phyloP scores from a whole-genome alignment of 2,329 filamentous ascomycete genomes.

The Talaromyces funiculosus region DNA sequence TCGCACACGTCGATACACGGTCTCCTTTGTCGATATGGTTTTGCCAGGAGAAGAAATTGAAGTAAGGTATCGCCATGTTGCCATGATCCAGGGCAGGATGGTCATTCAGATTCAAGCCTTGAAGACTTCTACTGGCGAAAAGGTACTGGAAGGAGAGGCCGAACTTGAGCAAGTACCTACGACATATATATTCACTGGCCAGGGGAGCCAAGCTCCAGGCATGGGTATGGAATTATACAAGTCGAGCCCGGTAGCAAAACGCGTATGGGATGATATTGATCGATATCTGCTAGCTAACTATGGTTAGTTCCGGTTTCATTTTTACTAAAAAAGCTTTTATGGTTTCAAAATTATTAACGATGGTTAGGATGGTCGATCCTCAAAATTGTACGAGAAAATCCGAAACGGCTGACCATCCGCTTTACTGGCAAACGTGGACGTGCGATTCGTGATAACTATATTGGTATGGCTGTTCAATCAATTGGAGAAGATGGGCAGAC shows the following conservation, averaged over 20 bases:
- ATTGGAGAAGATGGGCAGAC: slow-evolving; percentile 68
- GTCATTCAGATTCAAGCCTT: slow-evolving; percentile 97
- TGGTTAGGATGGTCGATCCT: slow-evolving; percentile 70
- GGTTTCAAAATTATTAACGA: neutral
- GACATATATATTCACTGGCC: slow-evolving; percentile 95
- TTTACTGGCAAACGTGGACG: slow-evolving; percentile 95
- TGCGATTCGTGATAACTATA: slow-evolving; percentile 96
- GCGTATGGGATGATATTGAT: slow-evolving; percentile 96
- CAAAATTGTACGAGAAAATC: slow-evolving; percentile 98
- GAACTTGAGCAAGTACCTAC: slow-evolving; percentile 88
- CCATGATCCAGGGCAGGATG: slow-evolving; percentile 69
- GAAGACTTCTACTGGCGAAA: slow-evolving; percentile 93
- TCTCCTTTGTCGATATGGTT: slow-evolving; percentile 82
- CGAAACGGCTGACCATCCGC: slow-evolving; percentile 95
- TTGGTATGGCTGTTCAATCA: slow-evolving; percentile 71
- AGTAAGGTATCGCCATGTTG: slow-evolving; percentile 94
- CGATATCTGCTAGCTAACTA: slow-evolving; percentile 98
- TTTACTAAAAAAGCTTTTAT: neutral
- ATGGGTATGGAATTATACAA: slow-evolving; percentile 99
- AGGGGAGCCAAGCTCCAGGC: slow-evolving; percentile 96
- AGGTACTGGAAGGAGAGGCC: slow-evolving; percentile 88
- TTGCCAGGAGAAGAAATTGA: slow-evolving; percentile 93
- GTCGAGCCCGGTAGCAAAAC: slow-evolving; percentile 86
- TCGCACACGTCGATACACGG: slow-evolving; percentile 54
- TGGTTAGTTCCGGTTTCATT: slow-evolving; percentile 41